Conservation (phyloP, 1,284 basidiomycete species). For the Apiotrichum porosum region DNA sequence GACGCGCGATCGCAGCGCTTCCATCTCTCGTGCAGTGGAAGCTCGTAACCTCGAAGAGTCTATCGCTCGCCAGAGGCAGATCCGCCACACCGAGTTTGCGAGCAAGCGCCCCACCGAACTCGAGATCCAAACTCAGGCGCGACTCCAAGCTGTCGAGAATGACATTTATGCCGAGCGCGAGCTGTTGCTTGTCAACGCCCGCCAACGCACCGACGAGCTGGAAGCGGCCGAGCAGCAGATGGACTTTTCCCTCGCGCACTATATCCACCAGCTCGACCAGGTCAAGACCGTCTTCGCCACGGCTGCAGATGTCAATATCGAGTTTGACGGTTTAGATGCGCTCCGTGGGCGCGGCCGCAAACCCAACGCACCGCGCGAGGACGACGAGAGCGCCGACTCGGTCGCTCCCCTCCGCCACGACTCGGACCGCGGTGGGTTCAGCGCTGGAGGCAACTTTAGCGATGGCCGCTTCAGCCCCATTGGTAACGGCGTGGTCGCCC, state of each 20-base stretch:
- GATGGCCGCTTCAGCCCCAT: background rate
- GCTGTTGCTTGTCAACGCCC: constrained; percentile 3
- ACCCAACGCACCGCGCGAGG: background rate
- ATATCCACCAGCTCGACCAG: constrained; percentile 30
- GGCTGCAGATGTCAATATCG: constrained; percentile 27
- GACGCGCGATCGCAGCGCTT: background rate
- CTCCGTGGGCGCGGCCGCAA: background rate
- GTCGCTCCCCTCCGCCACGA: constrained; percentile 5
- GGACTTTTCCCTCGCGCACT: constrained; percentile 28
- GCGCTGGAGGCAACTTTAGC: background rate
- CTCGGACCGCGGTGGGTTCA: background rate
- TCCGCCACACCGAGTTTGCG: background rate
- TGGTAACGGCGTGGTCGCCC: background rate
- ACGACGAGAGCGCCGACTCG: constrained; percentile 2
- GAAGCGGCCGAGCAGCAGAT: constrained; percentile 8
- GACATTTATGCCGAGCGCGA: constrained; percentile 12
- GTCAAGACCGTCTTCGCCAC: constrained; percentile 21
- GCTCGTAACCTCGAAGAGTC: background rate
- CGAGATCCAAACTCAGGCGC: constrained; percentile 6
- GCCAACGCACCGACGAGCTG: background rate
- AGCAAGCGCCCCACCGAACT: constrained; percentile 1
- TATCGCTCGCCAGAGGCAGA: constrained; percentile 2
- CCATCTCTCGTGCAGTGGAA: background rate
- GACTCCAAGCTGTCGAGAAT: constrained; percentile 4
- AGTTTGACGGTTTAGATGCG: constrained; percentile 21